These are phyloP conservation scores for Centrapalus pauciflorus DNA, from an alignment of 129 eudicot genomes.

Conservation along the genomic window DNA sequence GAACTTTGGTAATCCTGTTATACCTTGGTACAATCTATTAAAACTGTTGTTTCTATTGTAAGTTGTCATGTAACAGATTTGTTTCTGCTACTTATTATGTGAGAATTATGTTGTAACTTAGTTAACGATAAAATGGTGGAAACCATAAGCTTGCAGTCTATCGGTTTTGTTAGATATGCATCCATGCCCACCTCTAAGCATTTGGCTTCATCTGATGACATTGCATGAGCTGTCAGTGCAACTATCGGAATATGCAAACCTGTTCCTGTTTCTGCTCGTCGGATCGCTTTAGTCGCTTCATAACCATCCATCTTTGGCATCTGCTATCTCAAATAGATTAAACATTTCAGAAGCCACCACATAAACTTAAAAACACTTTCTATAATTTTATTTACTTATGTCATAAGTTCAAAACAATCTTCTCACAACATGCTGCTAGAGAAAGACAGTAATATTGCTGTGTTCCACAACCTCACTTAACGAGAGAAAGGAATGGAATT, in stretches of 20 bases:
- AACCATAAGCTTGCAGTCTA: slow-evolving; percentile 87
- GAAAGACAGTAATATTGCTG: too few species aligned
- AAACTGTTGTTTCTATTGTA: slow-evolving; percentile 2
- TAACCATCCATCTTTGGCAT: slow-evolving; percentile 99
- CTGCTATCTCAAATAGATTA: slow-evolving; percentile 24
- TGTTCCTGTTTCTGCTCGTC: slow-evolving; percentile 63
- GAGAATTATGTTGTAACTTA: slow-evolving; percentile 32
- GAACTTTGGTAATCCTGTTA: slow-evolving; percentile 5
- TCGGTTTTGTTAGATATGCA: slow-evolving; percentile 95
- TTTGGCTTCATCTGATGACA: slow-evolving; percentile 94
- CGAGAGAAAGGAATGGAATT: too few species aligned
- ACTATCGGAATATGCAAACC: slow-evolving; percentile 75
- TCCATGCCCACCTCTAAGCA: slow-evolving; percentile 98
- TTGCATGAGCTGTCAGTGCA: slow-evolving; percentile 95
- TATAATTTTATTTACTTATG: too few species aligned
- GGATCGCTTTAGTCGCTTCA: slow-evolving; percentile 86
- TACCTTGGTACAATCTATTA: slow-evolving; percentile 15
- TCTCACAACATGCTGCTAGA: too few species aligned
- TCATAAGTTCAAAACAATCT: too few species aligned
- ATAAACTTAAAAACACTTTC: not conserved
- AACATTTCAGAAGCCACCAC: slow-evolving; percentile 5
- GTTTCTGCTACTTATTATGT: slow-evolving; percentile 11
- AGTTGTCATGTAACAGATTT: not conserved
- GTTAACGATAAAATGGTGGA: slow-evolving; percentile 85
- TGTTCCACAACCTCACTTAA: too few species aligned